These are phyloP conservation scores for Thuja plicata DNA, from an alignment of 83 land plant species.

Conservation along the genomic window DNA sequence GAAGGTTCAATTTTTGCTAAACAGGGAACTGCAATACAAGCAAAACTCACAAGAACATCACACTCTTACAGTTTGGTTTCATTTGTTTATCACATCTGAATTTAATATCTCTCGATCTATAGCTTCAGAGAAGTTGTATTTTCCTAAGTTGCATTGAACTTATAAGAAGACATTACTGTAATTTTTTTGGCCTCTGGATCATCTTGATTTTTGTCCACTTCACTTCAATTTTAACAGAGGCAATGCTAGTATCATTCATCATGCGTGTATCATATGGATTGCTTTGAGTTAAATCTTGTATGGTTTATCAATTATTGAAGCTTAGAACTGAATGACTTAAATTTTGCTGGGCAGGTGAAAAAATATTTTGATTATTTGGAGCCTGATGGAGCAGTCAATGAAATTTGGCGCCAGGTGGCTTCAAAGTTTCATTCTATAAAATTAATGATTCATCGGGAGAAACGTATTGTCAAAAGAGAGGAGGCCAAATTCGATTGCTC, in stretches of 20 bases:
- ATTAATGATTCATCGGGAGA: conserved; percentile 73
- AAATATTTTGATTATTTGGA: conserved; percentile 73
- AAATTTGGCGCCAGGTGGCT: conserved; percentile 76
- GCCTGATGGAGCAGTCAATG: conserved; percentile 68
- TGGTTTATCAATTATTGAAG: background rate
- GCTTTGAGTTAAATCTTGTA: background rate
- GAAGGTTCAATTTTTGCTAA: background rate
- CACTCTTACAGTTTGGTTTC: background rate
- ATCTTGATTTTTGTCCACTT: background rate
- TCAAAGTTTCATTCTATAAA: conserved; percentile 64
- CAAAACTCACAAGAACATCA: background rate
- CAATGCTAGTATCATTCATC: background rate
- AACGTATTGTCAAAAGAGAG: conserved; percentile 48
- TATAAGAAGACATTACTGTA: background rate
- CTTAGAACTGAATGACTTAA: background rate
- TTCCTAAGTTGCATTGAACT: background rate
- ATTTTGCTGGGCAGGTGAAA: conserved; percentile 41
- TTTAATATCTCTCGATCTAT: background rate
- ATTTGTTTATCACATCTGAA: background rate
- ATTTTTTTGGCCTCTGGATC: background rate
- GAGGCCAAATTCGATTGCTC: conserved; percentile 45
- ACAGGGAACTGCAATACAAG: background rate
- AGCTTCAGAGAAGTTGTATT: background rate
- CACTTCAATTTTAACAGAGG: background rate
- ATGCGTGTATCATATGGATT: background rate